Evolutionary conservation across 495 filamentous ascomycete genomes (phyloP), one percentile per base, ranked within the genome.

Genomic region (Hyaloscypha variabilis): DNA sequence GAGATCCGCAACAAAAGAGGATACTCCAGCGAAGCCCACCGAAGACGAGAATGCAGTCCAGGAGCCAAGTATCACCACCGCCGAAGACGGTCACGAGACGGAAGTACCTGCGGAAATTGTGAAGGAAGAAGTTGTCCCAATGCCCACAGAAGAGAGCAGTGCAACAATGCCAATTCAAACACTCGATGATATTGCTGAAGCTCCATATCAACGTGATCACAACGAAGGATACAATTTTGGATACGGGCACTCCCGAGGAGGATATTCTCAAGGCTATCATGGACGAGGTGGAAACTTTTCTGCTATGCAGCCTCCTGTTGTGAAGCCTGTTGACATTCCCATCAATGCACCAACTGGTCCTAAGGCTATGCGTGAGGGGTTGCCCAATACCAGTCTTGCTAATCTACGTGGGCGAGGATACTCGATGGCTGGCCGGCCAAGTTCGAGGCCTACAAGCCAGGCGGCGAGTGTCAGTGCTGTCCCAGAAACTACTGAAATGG

Each of bases 291-390:
- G 66, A n/a, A 34, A 10, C 49, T 66, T 58, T 55, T 6, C 24
- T 62, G 50, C 56, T 26, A 66, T 69, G 62, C 63, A 64, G 31
- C 63, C 65, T 49, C 61, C 71, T n/a, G 49, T 46, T 34, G 58
- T 72, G 23, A 70, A 67, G 49, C 63, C 68, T 25, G 60, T 66
- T 25, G 82, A 83, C 72, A 78, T 82, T 26, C 83, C 82, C 19
- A 67, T 82, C 51, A 86, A 85, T 75, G 95, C 95, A 28, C 95
- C 95, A 30, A 95, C 90, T 58, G 95, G 92, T 1, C 95, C 95
- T 2, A 93, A 95, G 76, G 95, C 96, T 21, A 93, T 98, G 88
- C 81, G 96, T 67, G 87, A 94, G 71, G 93, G 94, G 21, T 82
- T 89, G 24, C 88, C 91, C 58, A 94, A 93, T 75, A 91, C 88